phyloP scores from a whole-genome alignment of 164 flowering plant genomes.

The Vitis rotundifolia region DNA sequence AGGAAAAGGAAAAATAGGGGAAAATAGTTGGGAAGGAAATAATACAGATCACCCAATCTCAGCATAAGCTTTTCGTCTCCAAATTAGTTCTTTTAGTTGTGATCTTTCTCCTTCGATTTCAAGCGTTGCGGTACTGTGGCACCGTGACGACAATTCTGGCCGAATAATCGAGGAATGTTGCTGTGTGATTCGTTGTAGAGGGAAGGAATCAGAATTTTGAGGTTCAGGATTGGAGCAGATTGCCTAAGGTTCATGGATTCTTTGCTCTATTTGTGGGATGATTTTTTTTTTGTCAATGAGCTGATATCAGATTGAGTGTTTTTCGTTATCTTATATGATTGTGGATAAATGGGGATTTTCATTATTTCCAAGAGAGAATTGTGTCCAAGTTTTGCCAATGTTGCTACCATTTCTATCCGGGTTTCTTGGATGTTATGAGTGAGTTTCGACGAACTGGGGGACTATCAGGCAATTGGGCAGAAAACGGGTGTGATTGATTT shows the following conservation, averaged over 20 bases:
- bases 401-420: slow-evolving; percentile 87
- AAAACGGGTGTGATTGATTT: slow-evolving; percentile 64
- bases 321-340: slow-evolving; percentile 50
- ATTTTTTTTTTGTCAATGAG: slow-evolving; percentile 61
- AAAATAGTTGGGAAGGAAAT: too few relatives aligned
- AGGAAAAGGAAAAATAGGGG: too few relatives aligned
- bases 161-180: slow-evolving; percentile 69
- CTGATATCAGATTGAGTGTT: slow-evolving; percentile 84
- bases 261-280: slow-evolving; percentile 50
- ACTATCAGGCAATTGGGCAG: slow-evolving; percentile 53
- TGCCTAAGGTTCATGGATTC: slow-evolving; percentile 55
- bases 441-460: slow-evolving; percentile 59
- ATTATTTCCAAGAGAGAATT: slow-evolving; percentile 33
- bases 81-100: slow-evolving; percentile 63
- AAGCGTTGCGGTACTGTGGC: slow-evolving; percentile 78
- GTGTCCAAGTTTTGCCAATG: slow-evolving; percentile 74
- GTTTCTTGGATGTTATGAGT: slow-evolving; percentile 75
- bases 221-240: slow-evolving; percentile 7
- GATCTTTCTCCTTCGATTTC: slow-evolving; percentile 82
- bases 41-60: slow-evolving; percentile 42
- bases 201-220: slow-evolving; percentile 12
- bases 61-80: slow-evolving; percentile 38
- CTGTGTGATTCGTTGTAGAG: slow-evolving; percentile 49
- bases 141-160: slow-evolving; percentile 85
- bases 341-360: slow-evolving; percentile 23